These are phyloP conservation scores for Eucalyptus polybractea DNA, from an alignment of 345 rosid species.

Conservation along the genomic window DNA sequence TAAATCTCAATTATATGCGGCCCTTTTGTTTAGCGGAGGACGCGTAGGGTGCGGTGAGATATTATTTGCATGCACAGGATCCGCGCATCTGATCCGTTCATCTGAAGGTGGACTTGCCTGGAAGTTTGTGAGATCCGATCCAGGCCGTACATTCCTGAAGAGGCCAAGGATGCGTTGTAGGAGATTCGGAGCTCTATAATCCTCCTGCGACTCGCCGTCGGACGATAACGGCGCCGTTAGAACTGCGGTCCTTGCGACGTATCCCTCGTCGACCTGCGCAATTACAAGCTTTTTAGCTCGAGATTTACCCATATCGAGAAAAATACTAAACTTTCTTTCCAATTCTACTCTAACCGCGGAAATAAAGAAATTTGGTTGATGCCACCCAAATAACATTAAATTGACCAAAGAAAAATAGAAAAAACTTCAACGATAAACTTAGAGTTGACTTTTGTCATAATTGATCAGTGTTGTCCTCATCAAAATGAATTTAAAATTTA, in stretches of 20 bases:
- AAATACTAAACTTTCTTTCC: background rate
- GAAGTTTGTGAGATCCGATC: conserved; percentile 48
- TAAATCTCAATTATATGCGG: background rate
- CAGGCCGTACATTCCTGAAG: conserved; percentile 37
- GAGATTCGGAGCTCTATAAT: conserved; percentile 31
- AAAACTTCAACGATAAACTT: background rate
- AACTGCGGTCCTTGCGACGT: conserved; percentile 8
- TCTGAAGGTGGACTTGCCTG: conserved; percentile 14
- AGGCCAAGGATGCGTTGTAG: conserved; percentile 38
- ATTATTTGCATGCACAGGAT: background rate
- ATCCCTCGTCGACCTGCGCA: conserved; percentile 4
- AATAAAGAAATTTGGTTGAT: background rate
- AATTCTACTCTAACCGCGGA: background rate
- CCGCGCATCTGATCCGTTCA: background rate
- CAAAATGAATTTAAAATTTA: background rate
- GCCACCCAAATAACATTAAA: background rate
- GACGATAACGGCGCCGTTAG: conserved; percentile 34
- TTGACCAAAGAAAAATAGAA: background rate
- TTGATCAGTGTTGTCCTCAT: background rate
- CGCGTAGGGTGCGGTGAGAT: background rate
- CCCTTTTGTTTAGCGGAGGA: background rate
- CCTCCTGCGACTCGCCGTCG: conserved; percentile 23
- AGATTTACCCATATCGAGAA: background rate
- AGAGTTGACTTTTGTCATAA: background rate
- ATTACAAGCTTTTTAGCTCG: background rate